Evolutionary conservation across 2,329 filamentous ascomycete genomes (phyloP).

Genomic region (Aspergillus thermomutatus): DNA sequence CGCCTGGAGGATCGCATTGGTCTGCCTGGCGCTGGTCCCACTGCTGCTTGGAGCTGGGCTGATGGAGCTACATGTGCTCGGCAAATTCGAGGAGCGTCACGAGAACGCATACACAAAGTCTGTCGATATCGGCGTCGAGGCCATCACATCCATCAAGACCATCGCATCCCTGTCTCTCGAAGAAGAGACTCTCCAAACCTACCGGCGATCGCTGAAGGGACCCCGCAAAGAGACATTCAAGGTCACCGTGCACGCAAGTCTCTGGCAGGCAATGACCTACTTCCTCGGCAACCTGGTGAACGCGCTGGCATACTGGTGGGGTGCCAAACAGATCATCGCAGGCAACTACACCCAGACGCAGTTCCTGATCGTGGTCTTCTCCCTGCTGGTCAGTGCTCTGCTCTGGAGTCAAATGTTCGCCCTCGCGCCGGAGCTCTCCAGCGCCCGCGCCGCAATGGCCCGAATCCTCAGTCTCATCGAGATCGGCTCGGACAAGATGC

Average conservation of each 20-base stretch:
- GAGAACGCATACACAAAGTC: slow-evolving; percentile 50
- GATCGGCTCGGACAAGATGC: slow-evolving; percentile 33
- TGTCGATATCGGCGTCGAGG: slow-evolving; percentile 51
- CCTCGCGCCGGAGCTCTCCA: slow-evolving; percentile 70
- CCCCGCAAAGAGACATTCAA: slow-evolving; percentile 49
- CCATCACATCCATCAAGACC: slow-evolving; percentile 51
- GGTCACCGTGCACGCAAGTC: slow-evolving; percentile 47
- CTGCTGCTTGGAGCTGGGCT: slow-evolving; percentile 66
- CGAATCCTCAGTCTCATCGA: slow-evolving; percentile 50
- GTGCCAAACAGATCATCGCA: slow-evolving; percentile 64
- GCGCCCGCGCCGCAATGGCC: slow-evolving; percentile 60
- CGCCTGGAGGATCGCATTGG: slow-evolving; percentile 72
- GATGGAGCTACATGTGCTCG: slow-evolving; percentile 62
- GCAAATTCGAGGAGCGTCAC: slow-evolving; percentile 55
- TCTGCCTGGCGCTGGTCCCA: slow-evolving; percentile 66
- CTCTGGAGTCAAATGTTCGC: slow-evolving; percentile 72
- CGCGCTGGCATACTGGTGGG: slow-evolving; percentile 78
- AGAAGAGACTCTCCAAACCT: slow-evolving; percentile 46
- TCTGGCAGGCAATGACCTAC: slow-evolving; percentile 46
- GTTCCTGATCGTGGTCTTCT: slow-evolving; percentile 70
- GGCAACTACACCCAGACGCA: slow-evolving; percentile 64
- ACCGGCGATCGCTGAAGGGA: slow-evolving; percentile 43
- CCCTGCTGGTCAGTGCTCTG: slow-evolving; percentile 69
- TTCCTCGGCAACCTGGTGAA: slow-evolving; percentile 63
- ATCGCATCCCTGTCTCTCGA: slow-evolving; percentile 52